These are phyloP conservation scores for Monosporozyma yasuniensis DNA, from an alignment of 805 yeast species.

Conservation along the genomic window DNA sequence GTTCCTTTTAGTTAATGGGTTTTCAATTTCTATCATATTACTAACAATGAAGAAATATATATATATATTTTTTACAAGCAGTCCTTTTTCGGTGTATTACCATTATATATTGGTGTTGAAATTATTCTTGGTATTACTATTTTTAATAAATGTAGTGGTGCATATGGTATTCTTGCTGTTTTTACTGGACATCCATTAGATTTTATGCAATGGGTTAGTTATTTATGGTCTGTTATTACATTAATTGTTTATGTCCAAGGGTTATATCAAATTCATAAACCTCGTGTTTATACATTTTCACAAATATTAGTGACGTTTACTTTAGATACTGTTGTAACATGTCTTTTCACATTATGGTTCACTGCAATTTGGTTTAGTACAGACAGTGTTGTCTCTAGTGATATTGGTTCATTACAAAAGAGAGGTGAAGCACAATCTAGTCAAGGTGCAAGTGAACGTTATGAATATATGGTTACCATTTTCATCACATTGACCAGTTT, in stretches of 20 bases:
- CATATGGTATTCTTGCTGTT: conserved; percentile 75
- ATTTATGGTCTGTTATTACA: conserved; percentile 52
- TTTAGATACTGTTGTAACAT: conserved; percentile 57
- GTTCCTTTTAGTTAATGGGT: conserved; percentile 2
- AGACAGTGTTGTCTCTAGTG: conserved; percentile 36
- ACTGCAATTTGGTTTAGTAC: conserved; percentile 62
- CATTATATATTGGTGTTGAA: conserved; percentile 84
- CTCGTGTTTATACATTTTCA: conserved; percentile 53
- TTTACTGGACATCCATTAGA: conserved; percentile 85
- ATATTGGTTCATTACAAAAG: background rate
- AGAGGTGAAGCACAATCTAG: conserved; percentile 27
- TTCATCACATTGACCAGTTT: conserved; percentile 41
- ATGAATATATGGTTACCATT: conserved; percentile 51
- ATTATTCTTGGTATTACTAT: conserved; percentile 64
- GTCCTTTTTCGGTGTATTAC: conserved; percentile 62
- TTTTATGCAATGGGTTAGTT: conserved; percentile 73
- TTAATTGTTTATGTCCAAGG: conserved; percentile 62
- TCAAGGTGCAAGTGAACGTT: conserved; percentile 55
- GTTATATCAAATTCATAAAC: conserved; percentile 39
- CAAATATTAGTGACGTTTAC: conserved; percentile 54
- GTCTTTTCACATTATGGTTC: conserved; percentile 66
- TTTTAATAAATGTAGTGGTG: conserved; percentile 81
- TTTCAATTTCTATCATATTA: background rate
- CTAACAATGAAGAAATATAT: background rate
- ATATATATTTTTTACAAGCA: too few relatives aligned